Evolutionary conservation across 1,284 basidiomycete species (phyloP).

Genomic region (Clitocybe nebularis): DNA sequence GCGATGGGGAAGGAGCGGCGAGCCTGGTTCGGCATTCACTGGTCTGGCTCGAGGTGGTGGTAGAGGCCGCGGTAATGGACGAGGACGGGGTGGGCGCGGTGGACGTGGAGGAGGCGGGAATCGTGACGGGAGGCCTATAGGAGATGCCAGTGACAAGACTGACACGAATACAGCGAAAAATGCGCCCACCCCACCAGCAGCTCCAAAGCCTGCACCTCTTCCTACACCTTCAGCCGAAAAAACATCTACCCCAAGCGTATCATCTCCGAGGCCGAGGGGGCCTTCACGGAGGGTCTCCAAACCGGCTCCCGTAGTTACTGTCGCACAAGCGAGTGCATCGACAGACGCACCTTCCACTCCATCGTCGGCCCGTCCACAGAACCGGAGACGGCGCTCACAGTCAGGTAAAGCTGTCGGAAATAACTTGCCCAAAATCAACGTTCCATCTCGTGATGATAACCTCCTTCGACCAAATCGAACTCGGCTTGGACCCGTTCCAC

Average conservation of each 20-base stretch:
- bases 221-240: constrained; percentile 19
- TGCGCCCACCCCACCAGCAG: background rate
- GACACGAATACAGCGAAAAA: constrained; percentile 13
- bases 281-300: constrained; percentile 34
- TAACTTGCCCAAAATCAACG: constrained; percentile 25
- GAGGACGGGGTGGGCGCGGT: constrained; percentile 25
- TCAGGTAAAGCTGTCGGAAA: constrained; percentile 22
- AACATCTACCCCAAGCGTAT: constrained; percentile 13
- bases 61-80: constrained; percentile 28
- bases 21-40: constrained; percentile 47
- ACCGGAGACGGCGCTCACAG: constrained; percentile 39
- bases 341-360: constrained; percentile 27
- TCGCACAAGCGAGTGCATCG: constrained; percentile 22
- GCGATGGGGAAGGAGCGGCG: constrained; percentile 43
- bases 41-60: constrained; percentile 35
- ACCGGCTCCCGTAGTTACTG: constrained; percentile 28
- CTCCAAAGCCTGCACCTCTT: constrained; percentile 10
- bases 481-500: constrained; percentile 26
- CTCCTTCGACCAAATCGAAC: constrained; percentile 27
- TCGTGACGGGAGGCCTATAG: constrained; percentile 17
- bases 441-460: constrained; percentile 26
- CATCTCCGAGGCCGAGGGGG: constrained; percentile 27
- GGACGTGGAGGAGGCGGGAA: constrained; percentile 20
- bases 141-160: constrained; percentile 21
- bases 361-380: constrained; percentile 32